phyloP scores from a whole-genome alignment of 1,139 yeast genomes.

The Candida tunisiensis region DNA sequence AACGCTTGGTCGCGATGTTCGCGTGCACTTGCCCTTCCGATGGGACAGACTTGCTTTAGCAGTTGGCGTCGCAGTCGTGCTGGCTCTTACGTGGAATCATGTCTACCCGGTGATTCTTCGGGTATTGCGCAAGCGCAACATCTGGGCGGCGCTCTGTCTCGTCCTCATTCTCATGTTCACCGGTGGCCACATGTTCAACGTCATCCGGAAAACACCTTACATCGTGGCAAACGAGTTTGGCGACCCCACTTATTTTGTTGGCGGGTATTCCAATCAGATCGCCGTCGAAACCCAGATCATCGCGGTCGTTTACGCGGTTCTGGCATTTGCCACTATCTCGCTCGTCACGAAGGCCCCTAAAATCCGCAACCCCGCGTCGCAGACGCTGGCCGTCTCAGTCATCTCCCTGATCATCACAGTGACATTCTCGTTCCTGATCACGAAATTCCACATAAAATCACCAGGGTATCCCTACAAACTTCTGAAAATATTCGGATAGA shows the following conservation, averaged over 20 bases:
- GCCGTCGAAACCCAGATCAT: constrained; percentile 41
- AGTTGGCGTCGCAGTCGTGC: constrained; percentile 13
- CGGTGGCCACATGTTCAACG: constrained; percentile 88
- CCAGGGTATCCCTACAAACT: constrained; percentile 38
- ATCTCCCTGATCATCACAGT: constrained; percentile 23
- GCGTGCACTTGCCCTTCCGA: constrained; percentile 39
- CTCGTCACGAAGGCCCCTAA: constrained; percentile 36
- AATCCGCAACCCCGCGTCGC: constrained; percentile 25
- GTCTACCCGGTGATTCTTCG: too few relatives aligned
- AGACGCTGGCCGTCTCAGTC: constrained; percentile 28
- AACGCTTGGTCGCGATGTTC: constrained; percentile 28
- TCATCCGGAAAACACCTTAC: constrained; percentile 63
- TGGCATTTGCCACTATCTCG: constrained; percentile 24
- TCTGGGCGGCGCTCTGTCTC: constrained; percentile 29
- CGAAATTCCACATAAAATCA: constrained; percentile 37
- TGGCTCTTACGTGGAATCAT: too few relatives aligned
- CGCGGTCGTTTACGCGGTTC: constrained; percentile 18
- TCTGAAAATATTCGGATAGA: constrained; percentile 7
- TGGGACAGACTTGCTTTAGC: constrained; percentile 28
- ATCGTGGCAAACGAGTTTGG: constrained; percentile 43
- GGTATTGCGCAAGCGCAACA: constrained; percentile 15
- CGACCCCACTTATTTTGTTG: constrained; percentile 41
- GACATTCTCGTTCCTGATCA: constrained; percentile 32
- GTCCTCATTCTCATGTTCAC: constrained; percentile 53
- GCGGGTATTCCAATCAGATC: constrained; percentile 57